Evolutionary conservation across 345 rosid genomes (phyloP), one percentile per base, ranked within the genome.

Genomic region (Mallotus nudiflorus): DNA sequence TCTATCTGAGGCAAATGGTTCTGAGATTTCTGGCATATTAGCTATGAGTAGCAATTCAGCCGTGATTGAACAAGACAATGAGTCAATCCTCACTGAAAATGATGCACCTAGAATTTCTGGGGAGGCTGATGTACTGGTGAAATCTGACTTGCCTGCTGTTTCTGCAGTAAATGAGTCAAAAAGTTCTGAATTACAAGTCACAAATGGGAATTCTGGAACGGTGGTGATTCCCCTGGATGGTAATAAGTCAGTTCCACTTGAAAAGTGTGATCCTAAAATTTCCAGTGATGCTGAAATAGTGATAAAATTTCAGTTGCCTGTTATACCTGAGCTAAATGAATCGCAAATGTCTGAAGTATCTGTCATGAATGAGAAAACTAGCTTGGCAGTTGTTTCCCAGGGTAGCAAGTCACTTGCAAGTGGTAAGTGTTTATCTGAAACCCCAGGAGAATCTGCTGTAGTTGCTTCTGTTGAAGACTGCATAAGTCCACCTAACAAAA

Each of bases 381-480:
- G 52, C 48, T 37, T 73, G 11, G 70, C 37, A 62, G 44, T 62
- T 27, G 54, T 51, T 27, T 7, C 72, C 37, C 81, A 42, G 69
- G 81, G 71, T 71, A 48, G 37, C 20, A 70, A 76, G 53, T 66
- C 75, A 51, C 51, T 31, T 71, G 55, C 62, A 65, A 53, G 73
- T 8, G 83, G 71, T 57, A 76, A 76, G 25, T 39, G 59, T 54
- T 70, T 55, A 51, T 55, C 69, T 69, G 82, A 77, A 75, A 68
- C 61, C 57, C 68, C 78, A 45, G 77, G 65, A 65, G 76, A 75
- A 28, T 54, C 69, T 31, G 42, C 57, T 37, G 18, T 25, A 46
- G 16, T 49, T 27, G 74, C 56, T 66, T 69, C 71, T 53, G 58
- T 67, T 67, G 71, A 69, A 46, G 69, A 69, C 50, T 35, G 28